Base-by-base conservation (phyloP, 2,329 filamentous ascomycete species). In the Aspergillus flavus region DNA sequence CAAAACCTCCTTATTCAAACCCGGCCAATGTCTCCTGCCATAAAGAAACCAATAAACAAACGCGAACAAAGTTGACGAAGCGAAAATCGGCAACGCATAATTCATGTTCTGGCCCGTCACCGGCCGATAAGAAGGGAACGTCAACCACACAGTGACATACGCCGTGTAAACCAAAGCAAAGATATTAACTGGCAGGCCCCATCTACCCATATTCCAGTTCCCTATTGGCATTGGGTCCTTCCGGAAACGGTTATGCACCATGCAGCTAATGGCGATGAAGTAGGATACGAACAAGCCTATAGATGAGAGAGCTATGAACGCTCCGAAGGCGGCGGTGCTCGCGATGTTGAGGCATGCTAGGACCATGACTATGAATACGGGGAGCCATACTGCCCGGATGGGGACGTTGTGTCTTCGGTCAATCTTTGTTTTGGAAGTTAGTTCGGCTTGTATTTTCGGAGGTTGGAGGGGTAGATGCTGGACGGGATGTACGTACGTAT, bases 311-410 rank as follows among this genome's bases (percentile, higher is more conserved):
- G 79, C 73, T 12, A 77, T 73, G 36, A 81, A 76, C 9, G 78
- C 79, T 21, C 72, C 73, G 21, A 81, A 76, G 1, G 79, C 80
- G 2, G 76, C 73, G 11, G 72, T 73, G 21, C 73, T 76, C 14
- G 76, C 78, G 57, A 82, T 73, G 55, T 81, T 81, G 55, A 81
- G 73, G 5, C 78, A 66, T 23, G 77, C 71, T 12, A 81, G 69
- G 14, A 76, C 30, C 53, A 75, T 65, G 23, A 76, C 73, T 39
- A 79, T 70, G 2, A 69, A 58, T 34, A 71, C 72, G 10, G 75
- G 73, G 10, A 80, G 66, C 54, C 74, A 67, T 32, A 81, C 71
- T 4, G 79, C 75, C 9, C 78, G 78, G 46, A 75, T 69, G 0
- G 80, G 80, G 46, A 79, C 75, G 46, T 72, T 69, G 43, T 72